These are phyloP conservation scores for Ogataea neopini DNA, from an alignment of 805 yeast genomes.

Conservation along the genomic window DNA sequence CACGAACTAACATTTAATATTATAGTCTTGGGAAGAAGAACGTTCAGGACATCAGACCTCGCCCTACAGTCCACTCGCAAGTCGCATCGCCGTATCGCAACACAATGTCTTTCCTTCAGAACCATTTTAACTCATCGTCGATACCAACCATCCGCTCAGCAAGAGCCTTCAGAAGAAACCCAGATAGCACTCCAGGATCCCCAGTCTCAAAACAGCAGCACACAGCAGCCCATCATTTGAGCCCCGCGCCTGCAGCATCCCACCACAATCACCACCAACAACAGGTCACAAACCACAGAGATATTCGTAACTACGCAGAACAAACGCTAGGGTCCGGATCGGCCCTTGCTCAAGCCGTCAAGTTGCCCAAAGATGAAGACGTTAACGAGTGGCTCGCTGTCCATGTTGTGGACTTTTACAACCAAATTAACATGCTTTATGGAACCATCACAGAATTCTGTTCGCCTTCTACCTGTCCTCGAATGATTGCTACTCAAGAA, in stretches of 20 bases:
- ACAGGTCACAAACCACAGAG: constrained; percentile 51
- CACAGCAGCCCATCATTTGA: constrained; percentile 12
- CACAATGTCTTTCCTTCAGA: constrained; percentile 31
- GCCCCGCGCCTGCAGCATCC: constrained; percentile 8
- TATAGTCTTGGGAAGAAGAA: no score
- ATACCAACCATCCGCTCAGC: constrained; percentile 39
- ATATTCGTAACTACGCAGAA: constrained; percentile 86
- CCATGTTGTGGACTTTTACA: constrained; percentile 95
- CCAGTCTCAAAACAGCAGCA: constrained; percentile 25
- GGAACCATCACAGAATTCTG: constrained; percentile 96
- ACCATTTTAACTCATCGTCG: constrained; percentile 33
- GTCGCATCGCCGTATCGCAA: no score
- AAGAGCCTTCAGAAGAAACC: constrained; percentile 35
- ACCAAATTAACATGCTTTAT: constrained; percentile 93
- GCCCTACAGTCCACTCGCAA: no score
- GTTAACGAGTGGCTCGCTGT: constrained; percentile 94
- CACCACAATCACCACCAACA: constrained; percentile 17
- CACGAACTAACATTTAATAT: no score
- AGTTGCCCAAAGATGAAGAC: constrained; percentile 90
- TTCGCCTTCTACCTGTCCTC: constrained; percentile 90
- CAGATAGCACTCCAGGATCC: constrained; percentile 27
- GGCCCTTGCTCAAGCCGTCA: constrained; percentile 88
- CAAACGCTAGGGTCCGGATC: constrained; percentile 93
- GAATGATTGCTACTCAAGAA: constrained; percentile 97
- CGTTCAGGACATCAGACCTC: no score